A percentile compares a stretch with the other conserved stretches of the same genome.
phyloP scores from a whole-genome alignment of 306 rosid genomes.

The Neltuma alba region DNA sequence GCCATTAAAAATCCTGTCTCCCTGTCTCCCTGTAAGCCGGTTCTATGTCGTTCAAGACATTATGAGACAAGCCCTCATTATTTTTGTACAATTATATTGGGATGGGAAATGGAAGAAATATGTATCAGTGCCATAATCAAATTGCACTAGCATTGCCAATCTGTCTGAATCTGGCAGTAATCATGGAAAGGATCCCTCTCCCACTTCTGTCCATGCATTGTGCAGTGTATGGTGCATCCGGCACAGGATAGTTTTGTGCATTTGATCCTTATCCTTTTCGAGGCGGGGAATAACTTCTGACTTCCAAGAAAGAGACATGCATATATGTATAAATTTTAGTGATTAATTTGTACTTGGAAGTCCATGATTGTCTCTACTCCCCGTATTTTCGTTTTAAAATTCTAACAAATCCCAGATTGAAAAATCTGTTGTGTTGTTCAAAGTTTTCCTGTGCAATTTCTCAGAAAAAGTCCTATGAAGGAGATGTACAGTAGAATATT shows the following conservation, averaged over 20 bases:
- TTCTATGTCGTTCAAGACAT: slow-evolving; percentile 34
- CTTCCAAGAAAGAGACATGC: not conserved
- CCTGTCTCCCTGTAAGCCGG: slow-evolving; percentile 31
- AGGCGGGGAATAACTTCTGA: not conserved
- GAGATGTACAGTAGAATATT: not conserved
- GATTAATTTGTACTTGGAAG: not conserved
- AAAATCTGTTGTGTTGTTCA: slow-evolving; percentile 12
- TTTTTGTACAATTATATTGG: not conserved
- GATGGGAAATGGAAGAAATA: not conserved
- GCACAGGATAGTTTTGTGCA: slow-evolving; percentile 46
- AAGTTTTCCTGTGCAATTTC: slow-evolving; percentile 27
- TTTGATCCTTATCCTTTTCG: slow-evolving; percentile 5
- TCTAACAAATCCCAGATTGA: slow-evolving; percentile 4
- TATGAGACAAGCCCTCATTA: slow-evolving; percentile 36
- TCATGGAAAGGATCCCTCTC: slow-evolving; percentile 3
- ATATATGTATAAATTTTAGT: not conserved
- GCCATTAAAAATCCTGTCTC: slow-evolving; percentile 17
- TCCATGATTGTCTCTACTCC: not conserved
- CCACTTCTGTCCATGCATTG: not conserved
- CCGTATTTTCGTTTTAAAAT: not conserved
- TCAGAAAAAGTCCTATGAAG: slow-evolving; percentile 21
- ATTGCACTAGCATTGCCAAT: slow-evolving; percentile 29
- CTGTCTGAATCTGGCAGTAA: slow-evolving; percentile 38
- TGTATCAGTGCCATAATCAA: not conserved
- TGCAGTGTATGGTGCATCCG: not conserved